Evolutionary conservation across 192 early-diverging fungal species (phyloP).

Genomic region (Rhizophagus clarus): DNA sequence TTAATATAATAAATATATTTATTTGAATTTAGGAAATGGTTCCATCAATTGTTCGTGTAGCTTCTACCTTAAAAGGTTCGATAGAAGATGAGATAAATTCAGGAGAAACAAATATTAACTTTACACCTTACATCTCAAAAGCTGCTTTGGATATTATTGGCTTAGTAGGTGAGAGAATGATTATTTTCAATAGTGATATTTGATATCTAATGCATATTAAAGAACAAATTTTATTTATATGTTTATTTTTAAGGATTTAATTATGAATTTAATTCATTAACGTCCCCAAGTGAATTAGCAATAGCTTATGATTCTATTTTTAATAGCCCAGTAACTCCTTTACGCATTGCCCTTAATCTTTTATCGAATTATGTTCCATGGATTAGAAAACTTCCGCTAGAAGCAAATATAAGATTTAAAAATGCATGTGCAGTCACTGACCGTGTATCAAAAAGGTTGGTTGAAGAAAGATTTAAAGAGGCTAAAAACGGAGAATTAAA

Average conservation of each 20-base stretch:
- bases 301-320: constrained; percentile 45
- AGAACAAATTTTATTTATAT: not conserved
- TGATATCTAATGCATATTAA: no score
- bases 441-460: no score
- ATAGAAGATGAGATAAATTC: constrained; percentile 33
- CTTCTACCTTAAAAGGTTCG: constrained; percentile 37
- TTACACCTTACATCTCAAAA: constrained; percentile 40
- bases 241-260: constrained; percentile 42
- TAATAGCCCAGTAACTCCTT: no score
- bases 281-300: constrained; percentile 41
- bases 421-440: no score
- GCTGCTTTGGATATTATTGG: constrained; percentile 55
- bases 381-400: no score
- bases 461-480: no score
- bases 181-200: not conserved
- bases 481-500: no score
- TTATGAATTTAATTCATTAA: constrained; percentile 47
- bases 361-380: no score
- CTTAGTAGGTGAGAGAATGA: constrained; percentile 32
- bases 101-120: constrained; percentile 37
- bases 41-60: constrained; percentile 38
- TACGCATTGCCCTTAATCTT: no score
- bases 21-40: constrained; percentile 9
- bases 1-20: no score
- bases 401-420: no score